A percentile compares a stretch with the other conserved stretches of the same genome.
phyloP scores from a whole-genome alignment of 2,329 filamentous ascomycete species.

The Cladophialophora psammophila region DNA sequence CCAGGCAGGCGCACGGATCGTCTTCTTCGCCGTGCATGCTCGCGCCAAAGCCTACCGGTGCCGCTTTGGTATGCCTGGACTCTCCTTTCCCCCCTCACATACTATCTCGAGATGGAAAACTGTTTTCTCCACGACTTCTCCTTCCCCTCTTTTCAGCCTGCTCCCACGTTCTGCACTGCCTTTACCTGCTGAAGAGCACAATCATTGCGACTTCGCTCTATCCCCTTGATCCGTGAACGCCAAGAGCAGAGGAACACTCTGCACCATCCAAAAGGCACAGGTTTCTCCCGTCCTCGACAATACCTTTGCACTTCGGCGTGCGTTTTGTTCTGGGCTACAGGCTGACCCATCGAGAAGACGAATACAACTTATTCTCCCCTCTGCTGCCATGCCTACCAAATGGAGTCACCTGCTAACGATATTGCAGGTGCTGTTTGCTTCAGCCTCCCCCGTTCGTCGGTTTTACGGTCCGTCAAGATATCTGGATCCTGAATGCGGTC shows the following conservation, averaged over 20 bases:
- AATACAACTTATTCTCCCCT: not conserved
- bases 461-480: constrained; percentile 26
- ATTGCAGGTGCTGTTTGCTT: constrained; percentile 36
- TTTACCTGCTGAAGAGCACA: not conserved
- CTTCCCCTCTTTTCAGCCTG: not conserved
- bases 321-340: not conserved
- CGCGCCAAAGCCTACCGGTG: constrained; percentile 18
- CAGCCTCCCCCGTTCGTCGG: constrained; percentile 33
- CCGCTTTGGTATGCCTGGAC: constrained; percentile 33
- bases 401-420: constrained; percentile 33
- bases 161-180: not conserved
- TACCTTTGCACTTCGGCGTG: not conserved
- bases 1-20: constrained; percentile 29
- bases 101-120: constrained; percentile 31
- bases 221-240: not conserved
- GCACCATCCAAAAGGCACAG: not conserved
- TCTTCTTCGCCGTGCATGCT: constrained; percentile 34
- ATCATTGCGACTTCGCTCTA: not conserved
- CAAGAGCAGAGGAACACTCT: not conserved
- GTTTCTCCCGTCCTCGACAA: not conserved
- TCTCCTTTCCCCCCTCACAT: constrained; percentile 12
- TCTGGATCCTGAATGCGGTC: constrained; percentile 14
- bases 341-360: not conserved
- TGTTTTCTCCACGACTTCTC: constrained; percentile 26
- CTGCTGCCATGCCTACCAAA: constrained; percentile 24